phyloP scores from a whole-genome alignment of 306 rosid genomes.

The Argentina anserina region DNA sequence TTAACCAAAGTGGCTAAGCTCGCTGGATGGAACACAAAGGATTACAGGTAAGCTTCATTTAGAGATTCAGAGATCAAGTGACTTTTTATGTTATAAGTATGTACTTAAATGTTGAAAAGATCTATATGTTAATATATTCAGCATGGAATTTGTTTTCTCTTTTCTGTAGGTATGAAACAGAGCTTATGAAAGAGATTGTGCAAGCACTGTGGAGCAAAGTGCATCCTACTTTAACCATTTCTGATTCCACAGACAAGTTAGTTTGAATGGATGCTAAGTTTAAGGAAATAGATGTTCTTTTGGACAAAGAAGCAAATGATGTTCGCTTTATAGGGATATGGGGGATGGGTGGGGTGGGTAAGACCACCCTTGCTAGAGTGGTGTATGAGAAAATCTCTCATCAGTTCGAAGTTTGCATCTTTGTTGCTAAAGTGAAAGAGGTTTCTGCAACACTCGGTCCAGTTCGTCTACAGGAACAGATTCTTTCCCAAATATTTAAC shows the following conservation, averaged over 20 bases:
- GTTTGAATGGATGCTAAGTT: not conserved
- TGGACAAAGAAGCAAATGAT: not conserved
- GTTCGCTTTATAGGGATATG: conserved; percentile 1
- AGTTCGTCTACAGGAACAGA: not conserved
- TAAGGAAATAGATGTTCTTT: not conserved
- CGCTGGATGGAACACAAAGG: not conserved
- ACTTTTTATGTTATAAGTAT: no score
- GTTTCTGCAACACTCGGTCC: not conserved
- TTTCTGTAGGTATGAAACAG: not conserved
- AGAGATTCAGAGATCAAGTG: no score
- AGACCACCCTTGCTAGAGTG: not conserved
- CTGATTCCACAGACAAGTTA: not conserved
- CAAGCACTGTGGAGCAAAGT: not conserved
- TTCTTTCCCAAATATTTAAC: not conserved
- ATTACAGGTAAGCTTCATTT: not conserved
- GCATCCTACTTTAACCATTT: not conserved
- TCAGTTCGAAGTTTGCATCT: not conserved
- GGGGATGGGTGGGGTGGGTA: conserved; percentile 1
- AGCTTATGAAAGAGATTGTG: not conserved
- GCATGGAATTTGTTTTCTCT: not conserved
- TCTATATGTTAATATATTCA: no score
- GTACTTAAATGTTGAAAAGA: no score
- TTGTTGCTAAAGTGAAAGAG: not conserved
- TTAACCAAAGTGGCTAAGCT: not conserved
- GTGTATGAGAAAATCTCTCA: not conserved